These are phyloP conservation scores for Cerioporus squamosus DNA, from an alignment of 1,284 basidiomycete genomes.

Conservation along the genomic window DNA sequence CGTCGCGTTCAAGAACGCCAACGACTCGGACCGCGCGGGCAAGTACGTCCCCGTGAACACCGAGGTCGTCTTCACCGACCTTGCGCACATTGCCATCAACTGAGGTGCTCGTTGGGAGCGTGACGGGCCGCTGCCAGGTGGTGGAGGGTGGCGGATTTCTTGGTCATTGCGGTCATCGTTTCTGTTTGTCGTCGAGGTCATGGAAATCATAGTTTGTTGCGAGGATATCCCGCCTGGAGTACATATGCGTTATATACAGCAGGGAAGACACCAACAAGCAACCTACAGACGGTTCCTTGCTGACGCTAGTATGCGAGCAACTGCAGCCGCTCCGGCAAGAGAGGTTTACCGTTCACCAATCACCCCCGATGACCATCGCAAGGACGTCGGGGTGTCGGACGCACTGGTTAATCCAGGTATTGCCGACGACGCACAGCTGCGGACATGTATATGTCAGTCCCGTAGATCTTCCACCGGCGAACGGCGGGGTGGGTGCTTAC, in stretches of 20 bases:
- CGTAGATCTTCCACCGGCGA: background rate
- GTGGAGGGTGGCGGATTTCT: too few relatives aligned
- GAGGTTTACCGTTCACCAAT: background rate
- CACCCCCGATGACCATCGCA: conserved; percentile 1
- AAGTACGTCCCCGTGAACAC: background rate
- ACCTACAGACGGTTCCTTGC: too few relatives aligned
- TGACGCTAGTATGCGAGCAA: too few relatives aligned
- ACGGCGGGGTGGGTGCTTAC: background rate
- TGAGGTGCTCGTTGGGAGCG: background rate
- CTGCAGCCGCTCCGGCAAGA: too few relatives aligned
- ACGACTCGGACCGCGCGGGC: background rate
- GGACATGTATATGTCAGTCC: background rate
- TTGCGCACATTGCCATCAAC: background rate
- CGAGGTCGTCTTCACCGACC: background rate
- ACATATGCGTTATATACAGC: background rate
- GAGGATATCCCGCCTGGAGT: background rate
- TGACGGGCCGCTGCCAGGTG: too few relatives aligned
- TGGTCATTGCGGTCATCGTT: too few relatives aligned
- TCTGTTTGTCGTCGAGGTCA: too few relatives aligned
- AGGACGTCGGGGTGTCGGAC: conserved; percentile 6
- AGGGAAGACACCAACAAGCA: background rate
- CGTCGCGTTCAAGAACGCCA: background rate
- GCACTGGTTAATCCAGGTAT: conserved; percentile 16
- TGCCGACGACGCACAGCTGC: conserved; percentile 8
- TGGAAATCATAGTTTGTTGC: too few relatives aligned